A percentile compares a stretch with the other conserved stretches of the same genome.
Evolutionary conservation across 148 eudicot genomes (phyloP).

Genomic region (Chenopodium quinoa): DNA sequence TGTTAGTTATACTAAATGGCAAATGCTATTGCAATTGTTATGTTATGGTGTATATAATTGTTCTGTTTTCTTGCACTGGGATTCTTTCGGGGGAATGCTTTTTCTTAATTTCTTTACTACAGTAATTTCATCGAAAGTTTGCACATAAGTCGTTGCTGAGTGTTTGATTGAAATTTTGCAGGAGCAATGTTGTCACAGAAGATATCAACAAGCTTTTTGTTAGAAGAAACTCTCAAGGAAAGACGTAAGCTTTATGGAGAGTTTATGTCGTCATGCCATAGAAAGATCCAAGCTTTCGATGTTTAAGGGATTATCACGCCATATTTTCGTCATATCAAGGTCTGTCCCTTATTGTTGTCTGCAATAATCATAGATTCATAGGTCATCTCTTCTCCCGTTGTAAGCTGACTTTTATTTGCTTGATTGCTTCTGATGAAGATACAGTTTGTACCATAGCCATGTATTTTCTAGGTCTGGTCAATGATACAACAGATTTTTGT

Average conservation of each 20-base stretch:
- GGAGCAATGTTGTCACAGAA: constrained; percentile 89
- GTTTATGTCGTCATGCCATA: background rate
- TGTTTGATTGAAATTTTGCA: constrained; percentile 35
- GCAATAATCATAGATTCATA: background rate
- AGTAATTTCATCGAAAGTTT: background rate
- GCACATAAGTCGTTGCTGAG: background rate
- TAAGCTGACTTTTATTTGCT: background rate
- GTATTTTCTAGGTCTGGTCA: constrained; percentile 5
- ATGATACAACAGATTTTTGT: background rate
- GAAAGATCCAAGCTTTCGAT: background rate
- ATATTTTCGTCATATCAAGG: background rate
- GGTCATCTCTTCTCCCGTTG: background rate
- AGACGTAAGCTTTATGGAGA: constrained; percentile 13
- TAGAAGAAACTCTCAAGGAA: constrained; percentile 26
- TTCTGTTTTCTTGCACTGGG: background rate
- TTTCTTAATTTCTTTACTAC: background rate
- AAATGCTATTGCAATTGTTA: background rate
- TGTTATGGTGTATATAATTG: background rate
- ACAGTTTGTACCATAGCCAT: constrained; percentile 2
- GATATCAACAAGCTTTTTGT: constrained; percentile 80
- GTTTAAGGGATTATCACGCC: no score
- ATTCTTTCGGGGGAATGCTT: background rate
- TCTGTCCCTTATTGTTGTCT: background rate
- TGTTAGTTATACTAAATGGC: background rate
- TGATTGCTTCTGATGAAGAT: background rate